Evolutionary conservation across 108 stramenopile species (phyloP).

Genomic region (Nitzschia palea): DNA sequence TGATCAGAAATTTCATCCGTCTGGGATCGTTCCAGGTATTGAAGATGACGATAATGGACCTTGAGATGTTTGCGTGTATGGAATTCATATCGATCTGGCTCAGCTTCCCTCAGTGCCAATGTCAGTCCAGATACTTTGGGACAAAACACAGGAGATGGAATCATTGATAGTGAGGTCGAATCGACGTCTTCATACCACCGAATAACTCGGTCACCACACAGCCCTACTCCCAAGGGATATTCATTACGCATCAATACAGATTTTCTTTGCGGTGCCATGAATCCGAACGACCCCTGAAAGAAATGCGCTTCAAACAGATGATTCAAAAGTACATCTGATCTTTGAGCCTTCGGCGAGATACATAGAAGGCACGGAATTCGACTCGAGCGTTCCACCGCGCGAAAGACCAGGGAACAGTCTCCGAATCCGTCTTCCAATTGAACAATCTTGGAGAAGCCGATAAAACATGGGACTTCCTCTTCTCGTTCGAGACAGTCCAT

Average conservation of each 20-base stretch:
- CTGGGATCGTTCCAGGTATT: neutral
- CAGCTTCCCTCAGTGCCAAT: too few species aligned
- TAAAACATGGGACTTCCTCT: slow-evolving; percentile 8
- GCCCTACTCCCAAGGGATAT: neutral
- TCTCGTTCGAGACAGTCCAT: neutral
- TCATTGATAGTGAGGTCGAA: too few species aligned
- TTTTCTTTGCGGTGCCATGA: neutral
- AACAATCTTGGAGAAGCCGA: slow-evolving; percentile 18
- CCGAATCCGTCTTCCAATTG: neutral
- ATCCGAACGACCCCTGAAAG: neutral
- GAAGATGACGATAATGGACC: neutral
- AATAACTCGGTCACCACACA: neutral
- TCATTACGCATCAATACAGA: neutral
- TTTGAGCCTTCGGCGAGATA: neutral
- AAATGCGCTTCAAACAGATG: slow-evolving; percentile 6
- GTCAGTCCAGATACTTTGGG: too few species aligned
- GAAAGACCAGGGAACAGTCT: neutral
- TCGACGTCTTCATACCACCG: slow-evolving; percentile 4
- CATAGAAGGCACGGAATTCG: neutral
- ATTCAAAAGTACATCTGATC: neutral
- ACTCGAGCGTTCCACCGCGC: neutral
- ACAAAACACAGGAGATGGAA: too few species aligned
- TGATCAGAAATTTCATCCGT: neutral
- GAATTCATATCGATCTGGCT: neutral
- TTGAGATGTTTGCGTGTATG: neutral